Conservation (phyloP, 805 yeast genomes). For the Metschnikowia reukaufii region DNA sequence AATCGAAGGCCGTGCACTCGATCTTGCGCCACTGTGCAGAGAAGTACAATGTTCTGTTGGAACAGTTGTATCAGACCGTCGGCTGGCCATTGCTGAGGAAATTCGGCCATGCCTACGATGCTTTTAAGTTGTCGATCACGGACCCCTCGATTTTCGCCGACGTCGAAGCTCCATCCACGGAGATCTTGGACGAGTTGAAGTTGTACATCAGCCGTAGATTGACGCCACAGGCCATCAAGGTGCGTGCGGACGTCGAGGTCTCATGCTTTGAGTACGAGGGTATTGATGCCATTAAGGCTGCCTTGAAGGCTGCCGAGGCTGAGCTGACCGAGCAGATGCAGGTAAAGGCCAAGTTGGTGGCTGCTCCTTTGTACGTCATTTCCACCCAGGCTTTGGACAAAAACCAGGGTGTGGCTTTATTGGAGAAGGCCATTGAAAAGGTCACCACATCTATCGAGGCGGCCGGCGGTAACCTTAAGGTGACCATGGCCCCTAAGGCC, state of each 20-base stretch:
- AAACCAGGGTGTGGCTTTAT: constrained; percentile 76
- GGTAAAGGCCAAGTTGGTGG: constrained; percentile 91
- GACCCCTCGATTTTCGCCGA: constrained; percentile 86
- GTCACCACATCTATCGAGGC: constrained; percentile 68
- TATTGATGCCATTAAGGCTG: constrained; percentile 91
- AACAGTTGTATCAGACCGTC: constrained; percentile 77
- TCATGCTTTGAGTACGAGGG: constrained; percentile 98
- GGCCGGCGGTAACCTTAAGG: constrained; percentile 83
- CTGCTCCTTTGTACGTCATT: constrained; percentile 94
- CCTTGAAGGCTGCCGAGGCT: constrained; percentile 83
- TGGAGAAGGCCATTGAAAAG: constrained; percentile 76
- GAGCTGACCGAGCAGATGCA: constrained; percentile 81
- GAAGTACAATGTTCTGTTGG: constrained; percentile 85
- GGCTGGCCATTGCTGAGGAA: constrained; percentile 98
- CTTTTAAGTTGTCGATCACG: constrained; percentile 93
- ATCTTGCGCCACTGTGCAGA: constrained; percentile 98
- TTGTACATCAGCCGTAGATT: constrained; percentile 87
- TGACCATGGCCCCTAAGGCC: constrained; percentile 98
- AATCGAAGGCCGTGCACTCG: constrained; percentile 97
- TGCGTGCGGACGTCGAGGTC: constrained; percentile 98
- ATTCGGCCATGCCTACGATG: constrained; percentile 96
- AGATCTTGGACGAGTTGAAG: constrained; percentile 79
- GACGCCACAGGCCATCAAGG: constrained; percentile 97
- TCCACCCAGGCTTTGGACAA: constrained; percentile 93
- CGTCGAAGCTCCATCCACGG: constrained; percentile 67